A percentile compares a stretch with the other conserved stretches of the same genome.
Evolutionary conservation across 2,329 filamentous ascomycete species (phyloP).

Genomic region (Aspergillus pseudoterreus): DNA sequence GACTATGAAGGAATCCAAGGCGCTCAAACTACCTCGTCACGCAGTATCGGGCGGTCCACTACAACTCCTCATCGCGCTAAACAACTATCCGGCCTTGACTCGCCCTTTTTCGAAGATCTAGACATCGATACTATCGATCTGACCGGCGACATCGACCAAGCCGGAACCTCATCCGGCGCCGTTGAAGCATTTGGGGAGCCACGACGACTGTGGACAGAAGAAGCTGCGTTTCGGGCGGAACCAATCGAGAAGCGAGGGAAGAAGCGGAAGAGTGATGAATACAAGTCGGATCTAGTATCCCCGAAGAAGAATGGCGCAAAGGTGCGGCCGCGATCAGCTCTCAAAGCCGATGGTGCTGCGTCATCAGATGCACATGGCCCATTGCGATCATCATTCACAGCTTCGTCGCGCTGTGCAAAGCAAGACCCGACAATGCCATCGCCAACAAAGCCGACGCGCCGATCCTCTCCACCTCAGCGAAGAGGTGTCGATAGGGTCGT

Average conservation of each 20-base stretch:
- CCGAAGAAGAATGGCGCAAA: slow-evolving; percentile 26
- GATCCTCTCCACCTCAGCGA: slow-evolving; percentile 6
- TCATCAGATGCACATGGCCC: background rate
- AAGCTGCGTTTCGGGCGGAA: slow-evolving; percentile 35
- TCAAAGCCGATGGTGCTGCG: slow-evolving; percentile 1
- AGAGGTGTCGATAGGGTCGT: slow-evolving; percentile 20
- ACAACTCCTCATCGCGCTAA: slow-evolving; percentile 20
- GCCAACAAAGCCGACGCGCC: background rate
- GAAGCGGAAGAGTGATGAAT: slow-evolving; percentile 50
- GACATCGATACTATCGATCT: slow-evolving; percentile 45
- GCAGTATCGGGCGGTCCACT: slow-evolving; percentile 10
- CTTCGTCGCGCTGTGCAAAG: slow-evolving; percentile 1
- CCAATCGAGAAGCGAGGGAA: slow-evolving; percentile 39
- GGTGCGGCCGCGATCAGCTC: slow-evolving; percentile 19
- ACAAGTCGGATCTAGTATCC: slow-evolving; percentile 35
- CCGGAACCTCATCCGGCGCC: slow-evolving; percentile 36
- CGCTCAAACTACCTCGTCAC: slow-evolving; percentile 17
- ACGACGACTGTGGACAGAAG: slow-evolving; percentile 42
- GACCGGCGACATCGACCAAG: slow-evolving; percentile 35
- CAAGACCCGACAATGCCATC: background rate
- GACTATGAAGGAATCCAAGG: slow-evolving; percentile 12
- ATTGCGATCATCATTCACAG: background rate
- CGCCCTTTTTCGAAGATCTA: slow-evolving; percentile 14
- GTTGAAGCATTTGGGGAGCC: slow-evolving; percentile 41
- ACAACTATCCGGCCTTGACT: slow-evolving; percentile 11